Evolutionary conservation across 1,284 basidiomycete species (phyloP), one percentile per base, ranked within the genome.

Genomic region (Chalciporus sp.): DNA sequence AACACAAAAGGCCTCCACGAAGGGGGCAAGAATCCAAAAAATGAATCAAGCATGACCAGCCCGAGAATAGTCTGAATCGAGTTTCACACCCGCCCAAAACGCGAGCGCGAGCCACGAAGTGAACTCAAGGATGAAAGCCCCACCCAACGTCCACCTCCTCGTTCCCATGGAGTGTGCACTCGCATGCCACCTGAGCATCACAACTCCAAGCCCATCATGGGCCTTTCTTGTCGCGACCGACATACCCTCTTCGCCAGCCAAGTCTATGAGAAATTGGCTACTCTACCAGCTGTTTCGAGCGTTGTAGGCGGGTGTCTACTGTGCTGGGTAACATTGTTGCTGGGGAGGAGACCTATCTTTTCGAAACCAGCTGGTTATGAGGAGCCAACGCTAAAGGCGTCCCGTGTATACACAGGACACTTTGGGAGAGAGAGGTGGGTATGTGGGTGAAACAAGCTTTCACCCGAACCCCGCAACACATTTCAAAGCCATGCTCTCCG

Each of bases 1-100:
- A 19, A 28, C 23, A 23, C 23, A 7, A 9, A 33, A 31, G 47
- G 14, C 42, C 54, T 58, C 63, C 65, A 28, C 55, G n/a, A 66
- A 58, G 55, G 53, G 59, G 42, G 31, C 3, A 17, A 51, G 50
- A 35, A 3, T 4, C 17, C 6, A 27, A 52, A 70, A 67, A 62
- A 65, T 55, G 48, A 55, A 39, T 17, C 37, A 3, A 10, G n/a
- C 6, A 41, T 37, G 52, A 68, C 64, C 69, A 68, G 67, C 29
- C 57, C 68, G 40, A 70, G 62, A 70, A 54, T 65, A 71, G 67
- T 71, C 66, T 68, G 66, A 71, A 71, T 68, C 67, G 66, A 69
- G 66, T 71, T 68, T 47, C 68, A 61, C 62, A 23, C 54, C 33
- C 57, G 16, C 19, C n/a, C 28, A 11, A 40, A 39, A n/a, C 8